Evolutionary conservation across 116 monocot species (phyloP), one percentile per base, ranked within the genome.

Genomic region (Zostera marina): DNA sequence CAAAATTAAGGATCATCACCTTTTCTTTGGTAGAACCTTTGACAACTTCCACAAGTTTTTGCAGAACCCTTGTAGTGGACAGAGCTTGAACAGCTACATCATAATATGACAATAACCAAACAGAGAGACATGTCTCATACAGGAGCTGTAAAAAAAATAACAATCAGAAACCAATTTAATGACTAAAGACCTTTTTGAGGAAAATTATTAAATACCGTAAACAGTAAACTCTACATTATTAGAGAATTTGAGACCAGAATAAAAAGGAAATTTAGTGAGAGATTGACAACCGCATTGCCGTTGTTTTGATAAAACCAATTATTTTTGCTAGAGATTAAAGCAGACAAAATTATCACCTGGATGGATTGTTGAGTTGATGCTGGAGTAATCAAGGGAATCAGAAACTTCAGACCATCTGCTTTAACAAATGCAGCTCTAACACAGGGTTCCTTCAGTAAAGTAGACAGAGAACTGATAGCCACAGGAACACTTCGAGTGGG

Each of bases 321-420:
- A 2, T 32, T 32, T 32, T 32, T 32, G 32, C 32, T 32, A 32
- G 32, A 32, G 20, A 13, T 51, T 51, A 19, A 51, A 51, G 49
- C 8, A 51, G 19, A 15, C 15, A 19, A 51, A 51, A 17, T 51
- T 11, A 24, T 66, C 19, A 94, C 94, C 94, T 94, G 94, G 45
- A 81, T 94, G 56, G 94, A 88, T 54, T 94, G 94, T 60, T 94
- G 94, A 51, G 84, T 94, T 49, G 94, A 84, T 64, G 81, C 94
- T 54, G 84, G 88, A 65, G 88, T 62, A 58, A 88, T 94, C 67
- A 84, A 73, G 66, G 94, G 94, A 72, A 88, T 73, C 41, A 94
- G 65, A 55, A 85, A 61, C 66, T 94, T 88, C 40, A 94, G 73
- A 8, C 94, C 85, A 74, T 94, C 94, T 49, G 79, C 58, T 66